Percentiles rank a stretch among this genome's conserved stretches.
Conservation (phyloP, 2,329 filamentous ascomycete species). For the Paraconiothyrium brasiliense region DNA sequence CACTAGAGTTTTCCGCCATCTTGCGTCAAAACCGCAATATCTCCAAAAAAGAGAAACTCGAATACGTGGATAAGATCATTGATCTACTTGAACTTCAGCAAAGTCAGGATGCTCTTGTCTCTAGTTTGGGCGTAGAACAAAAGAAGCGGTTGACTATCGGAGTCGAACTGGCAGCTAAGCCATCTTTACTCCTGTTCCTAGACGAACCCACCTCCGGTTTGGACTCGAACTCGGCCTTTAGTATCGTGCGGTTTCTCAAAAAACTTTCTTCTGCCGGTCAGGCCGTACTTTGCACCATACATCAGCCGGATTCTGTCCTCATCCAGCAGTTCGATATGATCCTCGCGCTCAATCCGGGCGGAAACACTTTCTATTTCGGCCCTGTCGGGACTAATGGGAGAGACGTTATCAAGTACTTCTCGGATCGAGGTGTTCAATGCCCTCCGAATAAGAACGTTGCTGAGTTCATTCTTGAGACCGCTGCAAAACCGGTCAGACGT, state of each 20-base stretch:
- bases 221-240: conserved; percentile 74
- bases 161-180: conserved; percentile 71
- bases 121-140: conserved; percentile 72
- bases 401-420: conserved; percentile 74
- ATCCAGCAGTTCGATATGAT: conserved; percentile 80
- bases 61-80: conserved; percentile 73
- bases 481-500: conserved; percentile 64
- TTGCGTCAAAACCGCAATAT: conserved; percentile 67
- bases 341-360: conserved; percentile 71
- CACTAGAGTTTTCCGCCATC: conserved; percentile 73
- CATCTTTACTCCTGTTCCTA: conserved; percentile 72
- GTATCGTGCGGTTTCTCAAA: conserved; percentile 73
- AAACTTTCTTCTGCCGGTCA: conserved; percentile 73
- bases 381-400: conserved; percentile 73
- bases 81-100: conserved; percentile 71
- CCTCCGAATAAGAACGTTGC: conserved; percentile 73
- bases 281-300: conserved; percentile 78
- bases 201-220: conserved; percentile 78
- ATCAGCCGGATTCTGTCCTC: conserved; percentile 74
- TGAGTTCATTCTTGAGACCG: conserved; percentile 73
- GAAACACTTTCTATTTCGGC: conserved; percentile 78
- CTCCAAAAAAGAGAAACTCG: conserved; percentile 68
- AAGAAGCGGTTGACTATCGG: conserved; percentile 77
- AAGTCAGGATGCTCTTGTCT: conserved; percentile 73
- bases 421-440: conserved; percentile 70